Percentiles rank a stretch among this genome's conserved stretches.
Evolutionary conservation across 2,329 filamentous ascomycete genomes (phyloP).

Genomic region (Penicillium rolfsii): DNA sequence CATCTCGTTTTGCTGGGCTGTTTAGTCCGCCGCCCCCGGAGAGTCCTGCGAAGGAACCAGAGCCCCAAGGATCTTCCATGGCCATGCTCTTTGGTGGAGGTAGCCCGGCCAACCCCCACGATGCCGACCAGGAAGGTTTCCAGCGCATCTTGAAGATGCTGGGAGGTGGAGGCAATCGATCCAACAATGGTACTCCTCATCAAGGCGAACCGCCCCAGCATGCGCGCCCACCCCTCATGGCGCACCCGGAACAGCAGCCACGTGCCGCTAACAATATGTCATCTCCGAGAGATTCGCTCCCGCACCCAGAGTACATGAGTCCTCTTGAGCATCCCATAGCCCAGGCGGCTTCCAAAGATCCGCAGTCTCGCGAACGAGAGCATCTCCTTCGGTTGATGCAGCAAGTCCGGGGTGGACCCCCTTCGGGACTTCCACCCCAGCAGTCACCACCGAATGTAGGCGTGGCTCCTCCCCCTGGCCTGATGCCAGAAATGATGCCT

Average conservation of each 20-base stretch:
- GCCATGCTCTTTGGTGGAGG: conserved; percentile 16
- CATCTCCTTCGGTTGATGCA: conserved; percentile 86
- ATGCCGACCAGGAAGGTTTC: conserved; percentile 83
- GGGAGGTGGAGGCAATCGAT: conserved; percentile 61
- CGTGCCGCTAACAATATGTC: conserved; percentile 32
- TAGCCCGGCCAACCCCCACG: conserved; percentile 49
- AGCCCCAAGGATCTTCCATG: conserved; percentile 30
- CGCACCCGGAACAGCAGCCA: conserved; percentile 37
- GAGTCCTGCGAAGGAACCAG: conserved; percentile 51
- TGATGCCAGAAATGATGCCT: conserved; percentile 42
- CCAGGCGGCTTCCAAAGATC: conserved; percentile 43
- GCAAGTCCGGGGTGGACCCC: conserved; percentile 48
- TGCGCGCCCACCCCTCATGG: conserved; percentile 35
- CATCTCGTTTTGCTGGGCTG: conserved; percentile 85
- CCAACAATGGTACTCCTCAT: conserved; percentile 51
- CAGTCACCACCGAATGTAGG: conserved; percentile 33
- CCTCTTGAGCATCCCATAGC: conserved; percentile 35
- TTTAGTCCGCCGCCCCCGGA: conserved; percentile 63
- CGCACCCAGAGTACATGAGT: conserved; percentile 39
- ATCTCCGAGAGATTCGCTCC: conserved; percentile 39
- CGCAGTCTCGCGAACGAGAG: conserved; percentile 67
- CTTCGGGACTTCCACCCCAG: conserved; percentile 33
- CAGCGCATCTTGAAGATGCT: conserved; percentile 81
- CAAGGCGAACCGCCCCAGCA: conserved; percentile 38
- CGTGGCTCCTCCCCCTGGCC: conserved; percentile 39